These are phyloP conservation scores for Niebla homalea DNA, from an alignment of 495 filamentous ascomycete genomes.

Conservation along the genomic window DNA sequence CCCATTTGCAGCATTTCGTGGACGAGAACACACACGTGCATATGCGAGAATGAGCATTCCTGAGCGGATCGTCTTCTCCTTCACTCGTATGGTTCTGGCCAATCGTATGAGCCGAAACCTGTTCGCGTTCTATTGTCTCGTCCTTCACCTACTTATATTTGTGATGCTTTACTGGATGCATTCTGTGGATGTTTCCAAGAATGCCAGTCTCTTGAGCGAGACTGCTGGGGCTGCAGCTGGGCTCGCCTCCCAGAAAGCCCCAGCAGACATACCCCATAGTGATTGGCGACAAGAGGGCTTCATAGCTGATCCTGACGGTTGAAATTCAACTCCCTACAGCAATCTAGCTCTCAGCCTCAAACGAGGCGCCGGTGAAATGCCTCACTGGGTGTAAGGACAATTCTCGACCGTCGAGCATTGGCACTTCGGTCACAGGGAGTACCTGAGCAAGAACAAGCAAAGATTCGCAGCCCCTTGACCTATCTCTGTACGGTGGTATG, in stretches of 20 bases:
- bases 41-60: conserved; percentile 89
- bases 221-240: conserved; percentile 21
- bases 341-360: background rate
- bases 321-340: background rate
- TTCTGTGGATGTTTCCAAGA: conserved; percentile 43
- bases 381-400: no score
- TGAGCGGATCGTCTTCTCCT: conserved; percentile 78
- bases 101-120: conserved; percentile 83
- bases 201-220: conserved; percentile 34
- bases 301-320: conserved; percentile 10
- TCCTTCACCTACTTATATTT: conserved; percentile 77
- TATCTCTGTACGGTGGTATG: no score
- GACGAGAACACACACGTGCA: conserved; percentile 81
- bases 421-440: no score
- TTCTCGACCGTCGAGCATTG: no score
- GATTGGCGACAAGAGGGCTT: conserved; percentile 54
- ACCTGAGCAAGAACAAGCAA: no score
- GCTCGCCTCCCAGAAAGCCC: conserved; percentile 23
- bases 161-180: conserved; percentile 76
- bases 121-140: conserved; percentile 89
- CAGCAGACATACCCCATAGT: conserved; percentile 20
- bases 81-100: conserved; percentile 82
- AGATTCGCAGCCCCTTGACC: no score
- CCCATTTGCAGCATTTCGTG: conserved; percentile 88
- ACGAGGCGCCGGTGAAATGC: background rate